phyloP scores from a whole-genome alignment of 345 rosid species.

The Euphorbia peplus region DNA sequence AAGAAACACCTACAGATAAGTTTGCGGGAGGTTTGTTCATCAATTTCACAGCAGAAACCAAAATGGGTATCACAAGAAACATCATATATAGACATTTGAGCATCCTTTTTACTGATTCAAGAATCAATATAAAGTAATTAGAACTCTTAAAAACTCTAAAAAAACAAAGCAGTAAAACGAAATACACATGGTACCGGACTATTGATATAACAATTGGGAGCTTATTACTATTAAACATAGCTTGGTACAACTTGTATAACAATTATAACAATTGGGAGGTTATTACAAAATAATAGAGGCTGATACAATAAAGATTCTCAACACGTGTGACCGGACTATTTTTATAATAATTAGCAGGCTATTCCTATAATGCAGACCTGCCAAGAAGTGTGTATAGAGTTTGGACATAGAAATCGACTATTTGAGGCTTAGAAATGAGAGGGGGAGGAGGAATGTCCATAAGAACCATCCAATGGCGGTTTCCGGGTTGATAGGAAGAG shows the following conservation, averaged over 20 bases:
- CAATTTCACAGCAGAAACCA: conserved; percentile 73
- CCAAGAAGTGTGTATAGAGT: conserved; percentile 52
- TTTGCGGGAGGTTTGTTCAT: conserved; percentile 55
- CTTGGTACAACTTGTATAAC: no score
- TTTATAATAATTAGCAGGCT: no score
- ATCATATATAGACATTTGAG: conserved; percentile 71
- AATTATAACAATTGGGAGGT: no score
- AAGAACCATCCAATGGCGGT: conserved; percentile 60
- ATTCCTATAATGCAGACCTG: conserved; percentile 43
- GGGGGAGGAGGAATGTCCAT: conserved; percentile 50
- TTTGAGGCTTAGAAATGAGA: conserved; percentile 44
- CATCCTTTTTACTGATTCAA: conserved; percentile 55
- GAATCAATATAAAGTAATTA: conserved; percentile 8
- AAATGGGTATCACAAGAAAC: conserved; percentile 52
- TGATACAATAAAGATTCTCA: no score
- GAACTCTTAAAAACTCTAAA: conserved; percentile 5
- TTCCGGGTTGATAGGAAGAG: conserved; percentile 14
- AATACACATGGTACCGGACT: no score
- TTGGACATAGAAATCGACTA: conserved; percentile 57
- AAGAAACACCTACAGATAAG: conserved; percentile 46
- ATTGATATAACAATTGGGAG: no score
- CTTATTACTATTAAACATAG: no score
- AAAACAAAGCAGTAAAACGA: not conserved
- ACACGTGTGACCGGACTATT: no score
- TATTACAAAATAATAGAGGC: no score